Evolutionary conservation across 164 flowering plant species (phyloP).

Genomic region (Annona cherimola): DNA sequence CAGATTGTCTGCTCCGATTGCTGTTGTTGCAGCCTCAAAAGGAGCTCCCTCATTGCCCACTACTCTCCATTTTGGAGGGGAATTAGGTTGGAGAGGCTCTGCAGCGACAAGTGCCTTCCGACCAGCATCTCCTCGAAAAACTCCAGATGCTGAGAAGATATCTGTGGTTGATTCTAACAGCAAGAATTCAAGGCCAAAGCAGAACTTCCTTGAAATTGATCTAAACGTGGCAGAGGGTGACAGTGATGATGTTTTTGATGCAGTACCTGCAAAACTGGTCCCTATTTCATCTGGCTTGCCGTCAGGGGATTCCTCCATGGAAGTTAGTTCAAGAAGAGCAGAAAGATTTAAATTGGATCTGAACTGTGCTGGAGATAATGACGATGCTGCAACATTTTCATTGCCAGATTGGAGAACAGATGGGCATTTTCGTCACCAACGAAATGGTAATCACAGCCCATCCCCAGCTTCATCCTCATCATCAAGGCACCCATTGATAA

Average conservation of each 20-base stretch:
- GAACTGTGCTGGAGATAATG: conserved; percentile 53
- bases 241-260: conserved; percentile 26
- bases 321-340: conserved; percentile 51
- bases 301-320: conserved; percentile 58
- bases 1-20: conserved; percentile 33
- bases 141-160: conserved; percentile 27
- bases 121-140: conserved; percentile 65
- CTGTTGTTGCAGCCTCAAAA: conserved; percentile 64
- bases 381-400: conserved; percentile 25
- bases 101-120: conserved; percentile 81
- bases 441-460: conserved; percentile 41
- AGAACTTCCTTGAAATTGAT: conserved; percentile 53
- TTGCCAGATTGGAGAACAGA: conserved; percentile 38
- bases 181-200: conserved; percentile 19
- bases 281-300: conserved; percentile 38
- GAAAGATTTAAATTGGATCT: conserved; percentile 60
- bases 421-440: conserved; percentile 17
- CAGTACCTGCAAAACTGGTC: conserved; percentile 23
- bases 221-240: conserved; percentile 63
- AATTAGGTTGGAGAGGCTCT: conserved; percentile 75
- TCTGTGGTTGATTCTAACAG: conserved; percentile 15
- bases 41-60: conserved; percentile 46
- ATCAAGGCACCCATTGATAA: conserved; percentile 46
- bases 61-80: conserved; percentile 57
- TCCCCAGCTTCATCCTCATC: conserved; percentile 77